A percentile compares a stretch with the other conserved stretches of the same genome.
Conservation (phyloP, 345 rosid species). For the Gossypium bickii region DNA sequence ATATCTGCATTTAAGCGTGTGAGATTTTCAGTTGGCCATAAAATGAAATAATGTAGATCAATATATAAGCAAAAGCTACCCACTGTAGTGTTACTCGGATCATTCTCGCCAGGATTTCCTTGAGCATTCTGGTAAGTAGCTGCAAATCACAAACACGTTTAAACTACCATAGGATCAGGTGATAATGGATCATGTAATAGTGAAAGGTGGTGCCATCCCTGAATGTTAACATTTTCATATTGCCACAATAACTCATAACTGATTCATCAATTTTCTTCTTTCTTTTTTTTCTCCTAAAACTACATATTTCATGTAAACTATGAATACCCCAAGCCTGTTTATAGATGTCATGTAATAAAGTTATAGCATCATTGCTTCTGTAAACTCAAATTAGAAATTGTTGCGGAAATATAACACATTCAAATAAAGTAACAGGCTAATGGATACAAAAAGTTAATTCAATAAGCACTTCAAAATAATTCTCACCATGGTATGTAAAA, state of each 20-base stretch:
- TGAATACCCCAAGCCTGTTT: background rate
- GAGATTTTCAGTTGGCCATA: conserved; percentile 16
- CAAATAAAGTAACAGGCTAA: background rate
- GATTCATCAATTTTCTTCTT: too few relatives aligned
- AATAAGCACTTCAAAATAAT: background rate
- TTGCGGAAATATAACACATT: background rate
- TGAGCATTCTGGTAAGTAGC: conserved; percentile 65
- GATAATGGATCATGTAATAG: background rate
- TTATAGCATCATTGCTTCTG: background rate
- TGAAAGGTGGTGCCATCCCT: conserved; percentile 1
- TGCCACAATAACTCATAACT: background rate
- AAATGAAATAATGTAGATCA: conserved; percentile 10
- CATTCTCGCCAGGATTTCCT: conserved; percentile 79
- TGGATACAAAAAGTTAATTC: background rate
- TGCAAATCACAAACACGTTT: conserved; percentile 48
- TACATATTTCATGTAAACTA: background rate
- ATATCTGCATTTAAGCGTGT: conserved; percentile 48
- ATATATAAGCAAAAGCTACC: conserved; percentile 32
- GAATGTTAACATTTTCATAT: background rate
- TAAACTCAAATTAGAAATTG: background rate
- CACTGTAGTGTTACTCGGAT: conserved; percentile 95
- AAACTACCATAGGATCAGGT: conserved; percentile 15
- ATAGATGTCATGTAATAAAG: background rate
- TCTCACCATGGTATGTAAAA: background rate
- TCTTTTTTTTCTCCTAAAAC: background rate